Conservation (phyloP, 257 asterid species). For the Plantago elongata region DNA sequence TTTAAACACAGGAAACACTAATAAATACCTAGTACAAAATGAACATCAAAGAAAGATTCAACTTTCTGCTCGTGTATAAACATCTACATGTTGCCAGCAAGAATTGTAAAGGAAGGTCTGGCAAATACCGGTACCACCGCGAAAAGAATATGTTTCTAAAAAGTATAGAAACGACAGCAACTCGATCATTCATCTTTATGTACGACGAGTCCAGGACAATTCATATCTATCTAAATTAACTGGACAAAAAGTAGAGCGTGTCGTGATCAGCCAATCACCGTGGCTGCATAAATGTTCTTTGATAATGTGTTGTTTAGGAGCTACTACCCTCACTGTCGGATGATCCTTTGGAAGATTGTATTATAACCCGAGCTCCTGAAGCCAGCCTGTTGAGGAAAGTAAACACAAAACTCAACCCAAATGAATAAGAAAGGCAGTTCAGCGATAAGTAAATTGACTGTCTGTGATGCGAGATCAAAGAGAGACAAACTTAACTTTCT, state of each 20-base stretch:
- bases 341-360: constrained; percentile 47
- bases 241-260: not conserved
- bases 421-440: constrained; percentile 23
- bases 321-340: constrained; percentile 25
- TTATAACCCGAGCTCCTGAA: constrained; percentile 97
- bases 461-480: constrained; percentile 2
- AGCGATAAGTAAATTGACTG: not conserved
- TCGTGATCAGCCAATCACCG: not conserved
- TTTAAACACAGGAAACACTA: too few relatives aligned
- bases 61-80: not conserved
- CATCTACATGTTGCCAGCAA: constrained; percentile 4
- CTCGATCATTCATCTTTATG: not conserved
- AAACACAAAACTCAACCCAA: constrained; percentile 28
- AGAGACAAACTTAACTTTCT: constrained; percentile 70
- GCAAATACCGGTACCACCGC: too few relatives aligned
- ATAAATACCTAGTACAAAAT: too few relatives aligned
- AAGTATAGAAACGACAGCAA: not conserved
- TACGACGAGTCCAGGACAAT: not conserved
- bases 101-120: too few relatives aligned
- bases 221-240: not conserved
- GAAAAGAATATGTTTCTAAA: too few relatives aligned
- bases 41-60: not conserved
- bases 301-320: constrained; percentile 18
- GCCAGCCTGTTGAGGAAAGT: constrained; percentile 67
- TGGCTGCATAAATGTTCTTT: not conserved